Percentiles rank a stretch among this genome's conserved stretches.
Conservation (phyloP, 106 monocot species). For the Dioscorea zingiberensis region DNA sequence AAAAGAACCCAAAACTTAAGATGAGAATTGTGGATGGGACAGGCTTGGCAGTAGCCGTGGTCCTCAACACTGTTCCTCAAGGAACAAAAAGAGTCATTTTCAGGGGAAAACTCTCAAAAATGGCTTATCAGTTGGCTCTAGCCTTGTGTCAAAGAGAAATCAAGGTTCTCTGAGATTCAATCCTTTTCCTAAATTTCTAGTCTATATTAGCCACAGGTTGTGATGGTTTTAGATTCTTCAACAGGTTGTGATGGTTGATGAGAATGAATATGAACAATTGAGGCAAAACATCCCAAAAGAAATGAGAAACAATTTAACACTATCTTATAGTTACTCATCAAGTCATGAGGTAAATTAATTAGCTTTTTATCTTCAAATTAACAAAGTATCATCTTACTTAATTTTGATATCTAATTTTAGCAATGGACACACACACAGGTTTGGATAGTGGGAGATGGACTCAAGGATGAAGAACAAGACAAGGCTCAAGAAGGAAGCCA, state of each 20-base stretch:
- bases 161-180: conserved; percentile 16
- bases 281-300: conserved; percentile 34
- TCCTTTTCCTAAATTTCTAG: too few relatives aligned
- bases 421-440: too few relatives aligned
- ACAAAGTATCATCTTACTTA: too few relatives aligned
- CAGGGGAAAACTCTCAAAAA: conserved; percentile 25
- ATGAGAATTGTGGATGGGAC: conserved; percentile 46
- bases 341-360: conserved; percentile 39
- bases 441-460: conserved; percentile 54
- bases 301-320: conserved; percentile 16
- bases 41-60: conserved; percentile 39
- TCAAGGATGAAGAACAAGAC: conserved; percentile 38
- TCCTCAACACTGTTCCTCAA: conserved; percentile 28
- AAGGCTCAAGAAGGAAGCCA: conserved; percentile 21
- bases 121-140: conserved; percentile 15
- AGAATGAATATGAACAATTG: conserved; percentile 32
- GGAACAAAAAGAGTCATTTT: conserved; percentile 24
- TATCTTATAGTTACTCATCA: conserved; percentile 26
- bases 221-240: too few relatives aligned
- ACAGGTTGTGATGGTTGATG: conserved; percentile 33
- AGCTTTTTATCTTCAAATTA: too few relatives aligned
- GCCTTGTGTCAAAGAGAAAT: conserved; percentile 22
- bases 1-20: conserved; percentile 25
- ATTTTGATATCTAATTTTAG: background rate
- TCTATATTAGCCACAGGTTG: too few relatives aligned